Percentiles rank a stretch among this genome's conserved stretches.
Conservation (phyloP, 208 protist genomes). For the Borovskyia barvae region DNA sequence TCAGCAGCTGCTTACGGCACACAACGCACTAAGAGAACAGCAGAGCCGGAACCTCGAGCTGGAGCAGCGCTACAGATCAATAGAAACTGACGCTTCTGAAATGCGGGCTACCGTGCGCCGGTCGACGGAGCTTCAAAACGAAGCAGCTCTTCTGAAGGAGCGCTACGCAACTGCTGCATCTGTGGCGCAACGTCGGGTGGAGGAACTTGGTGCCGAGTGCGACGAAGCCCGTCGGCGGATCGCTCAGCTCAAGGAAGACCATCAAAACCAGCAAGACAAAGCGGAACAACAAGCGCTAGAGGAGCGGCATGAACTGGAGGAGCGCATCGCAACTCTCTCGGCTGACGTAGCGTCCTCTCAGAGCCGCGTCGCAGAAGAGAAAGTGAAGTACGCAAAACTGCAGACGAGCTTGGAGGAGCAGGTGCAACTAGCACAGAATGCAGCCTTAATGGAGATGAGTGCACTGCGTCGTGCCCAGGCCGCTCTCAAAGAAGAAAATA, state of each 20-base stretch:
- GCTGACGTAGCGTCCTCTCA: constrained; percentile 18
- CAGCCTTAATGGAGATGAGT: constrained; percentile 41
- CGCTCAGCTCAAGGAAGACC: constrained; percentile 25
- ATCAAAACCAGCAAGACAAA: constrained; percentile 36
- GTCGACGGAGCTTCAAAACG: constrained; percentile 67
- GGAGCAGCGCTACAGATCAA: constrained; percentile 65
- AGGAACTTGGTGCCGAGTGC: constrained; percentile 37
- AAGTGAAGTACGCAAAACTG: constrained; percentile 22
- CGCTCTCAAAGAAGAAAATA: constrained; percentile 37
- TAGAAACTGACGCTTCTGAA: constrained; percentile 54
- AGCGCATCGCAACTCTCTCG: constrained; percentile 39
- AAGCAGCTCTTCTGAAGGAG: constrained; percentile 67
- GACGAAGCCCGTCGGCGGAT: constrained; percentile 20
- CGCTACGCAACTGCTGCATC: constrained; percentile 53
- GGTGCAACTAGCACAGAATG: constrained; percentile 36
- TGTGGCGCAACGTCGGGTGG: constrained; percentile 30
- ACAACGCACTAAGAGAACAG: constrained; percentile 76
- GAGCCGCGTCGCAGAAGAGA: constrained; percentile 24
- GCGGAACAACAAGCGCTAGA: constrained; percentile 22
- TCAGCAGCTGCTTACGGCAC: constrained; percentile 64
- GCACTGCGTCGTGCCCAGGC: constrained; percentile 44
- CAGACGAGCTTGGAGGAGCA: constrained; percentile 42
- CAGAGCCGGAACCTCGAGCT: constrained; percentile 63
- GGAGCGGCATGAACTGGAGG: constrained; percentile 27
- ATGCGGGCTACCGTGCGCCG: constrained; percentile 69